phyloP scores from a whole-genome alignment of 2,329 filamentous ascomycete species.

The Thielaviopsis punctulata region DNA sequence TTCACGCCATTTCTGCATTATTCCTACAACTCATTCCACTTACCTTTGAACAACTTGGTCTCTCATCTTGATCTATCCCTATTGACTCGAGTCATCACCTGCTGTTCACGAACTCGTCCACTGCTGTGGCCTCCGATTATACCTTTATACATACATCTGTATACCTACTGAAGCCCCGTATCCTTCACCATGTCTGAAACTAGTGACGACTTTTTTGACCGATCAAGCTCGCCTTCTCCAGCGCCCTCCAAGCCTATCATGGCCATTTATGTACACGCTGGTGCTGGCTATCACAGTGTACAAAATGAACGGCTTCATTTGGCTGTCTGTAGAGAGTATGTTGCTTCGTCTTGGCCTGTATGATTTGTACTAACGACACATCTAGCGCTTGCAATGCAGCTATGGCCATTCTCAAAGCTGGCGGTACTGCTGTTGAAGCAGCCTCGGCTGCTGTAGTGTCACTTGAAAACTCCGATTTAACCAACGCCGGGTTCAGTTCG shows the following conservation, averaged over 20 bases:
- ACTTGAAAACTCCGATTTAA: slow-evolving; percentile 87
- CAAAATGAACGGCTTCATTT: slow-evolving; percentile 76
- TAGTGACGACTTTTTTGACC: not conserved
- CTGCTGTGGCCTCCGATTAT: not conserved
- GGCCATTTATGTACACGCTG: slow-evolving; percentile 89
- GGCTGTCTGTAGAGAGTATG: slow-evolving; percentile 74
- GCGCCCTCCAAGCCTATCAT: slow-evolving; percentile 24
- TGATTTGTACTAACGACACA: not conserved
- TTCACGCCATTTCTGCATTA: not conserved
- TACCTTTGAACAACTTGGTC: not conserved
- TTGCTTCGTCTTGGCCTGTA: not conserved
- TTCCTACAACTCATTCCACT: not conserved
- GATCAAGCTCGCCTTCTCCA: not conserved
- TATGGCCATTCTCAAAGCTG: slow-evolving; percentile 44
- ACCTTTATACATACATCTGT: not conserved
- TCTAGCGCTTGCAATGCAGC: slow-evolving; percentile 9
- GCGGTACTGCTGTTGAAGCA: slow-evolving; percentile 68
- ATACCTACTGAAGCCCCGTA: too few species aligned
- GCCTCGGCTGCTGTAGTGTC: slow-evolving; percentile 77
- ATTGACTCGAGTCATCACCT: not conserved
- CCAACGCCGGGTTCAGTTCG: slow-evolving; percentile 90
- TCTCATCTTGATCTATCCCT: not conserved
- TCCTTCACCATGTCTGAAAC: slow-evolving; percentile 1
- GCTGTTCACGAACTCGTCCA: not conserved
- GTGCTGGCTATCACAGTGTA: slow-evolving; percentile 80